phyloP scores from a whole-genome alignment of 768 basidiomycete genomes.

The Suillus hirtellus region DNA sequence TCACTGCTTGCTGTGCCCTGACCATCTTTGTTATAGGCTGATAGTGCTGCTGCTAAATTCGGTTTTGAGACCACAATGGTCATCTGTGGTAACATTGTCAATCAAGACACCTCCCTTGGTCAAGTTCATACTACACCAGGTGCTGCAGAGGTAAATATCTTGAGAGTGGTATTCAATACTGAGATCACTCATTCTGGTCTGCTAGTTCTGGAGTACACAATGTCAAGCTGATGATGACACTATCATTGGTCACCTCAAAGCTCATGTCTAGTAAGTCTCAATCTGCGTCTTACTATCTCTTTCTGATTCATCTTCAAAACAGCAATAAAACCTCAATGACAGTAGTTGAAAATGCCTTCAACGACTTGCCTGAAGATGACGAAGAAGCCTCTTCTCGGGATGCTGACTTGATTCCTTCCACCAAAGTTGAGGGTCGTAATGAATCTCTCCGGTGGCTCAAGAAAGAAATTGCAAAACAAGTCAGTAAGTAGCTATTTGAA shows the following conservation, averaged over 20 bases:
- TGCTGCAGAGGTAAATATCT: neutral
- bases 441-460: neutral
- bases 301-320: neutral
- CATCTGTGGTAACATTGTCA: conserved; percentile 9
- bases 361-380: neutral
- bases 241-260: conserved; percentile 13
- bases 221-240: conserved; percentile 6
- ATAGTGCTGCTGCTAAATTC: no score
- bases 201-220: conserved; percentile 8
- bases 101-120: conserved; percentile 8
- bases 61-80: no score
- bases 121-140: conserved; percentile 6
- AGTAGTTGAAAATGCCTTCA: neutral
- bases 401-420: neutral
- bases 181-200: neutral
- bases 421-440: neutral
- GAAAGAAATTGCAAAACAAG: neutral
- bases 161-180: neutral
- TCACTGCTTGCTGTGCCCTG: no score
- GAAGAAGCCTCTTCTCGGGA: neutral
- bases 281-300: neutral
- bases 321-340: neutral
- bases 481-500: neutral
- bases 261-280: conserved; percentile 16
- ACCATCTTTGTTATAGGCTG: no score